Percentiles rank a stretch among this genome's conserved stretches.
Evolutionary conservation across 352 stramenopile genomes (phyloP).

Genomic region (Pythium phragmiticola): DNA sequence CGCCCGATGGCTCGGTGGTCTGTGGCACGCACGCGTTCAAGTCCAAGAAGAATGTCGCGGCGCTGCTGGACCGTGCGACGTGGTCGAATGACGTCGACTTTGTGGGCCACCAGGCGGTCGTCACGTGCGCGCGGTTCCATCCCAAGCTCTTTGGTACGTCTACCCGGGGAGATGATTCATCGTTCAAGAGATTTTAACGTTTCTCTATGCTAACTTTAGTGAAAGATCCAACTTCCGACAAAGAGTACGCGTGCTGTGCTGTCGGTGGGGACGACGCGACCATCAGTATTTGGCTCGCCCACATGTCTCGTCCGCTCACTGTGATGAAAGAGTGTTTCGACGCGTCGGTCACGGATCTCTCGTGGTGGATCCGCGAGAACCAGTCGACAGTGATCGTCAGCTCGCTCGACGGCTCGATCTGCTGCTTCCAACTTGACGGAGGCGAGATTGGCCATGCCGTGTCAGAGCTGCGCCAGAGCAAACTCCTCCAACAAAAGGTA

Average conservation of each 20-base stretch:
- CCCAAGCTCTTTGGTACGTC: constrained; percentile 65
- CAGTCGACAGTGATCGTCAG: constrained; percentile 64
- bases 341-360: constrained; percentile 76
- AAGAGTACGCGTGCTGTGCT: constrained; percentile 84
- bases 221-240: constrained; percentile 52
- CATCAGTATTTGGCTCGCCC: constrained; percentile 83
- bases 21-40: constrained; percentile 84
- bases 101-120: constrained; percentile 75
- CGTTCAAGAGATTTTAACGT: background rate
- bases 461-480: constrained; percentile 72
- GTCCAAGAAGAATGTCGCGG: constrained; percentile 86
- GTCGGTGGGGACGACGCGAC: constrained; percentile 81
- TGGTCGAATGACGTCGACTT: constrained; percentile 88
- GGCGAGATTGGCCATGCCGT: constrained; percentile 72
- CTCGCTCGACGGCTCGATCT: constrained; percentile 82
- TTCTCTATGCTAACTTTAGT: constrained; percentile 27
- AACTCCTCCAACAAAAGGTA: constrained; percentile 73
- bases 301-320: constrained; percentile 68
- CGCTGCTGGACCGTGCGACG: constrained; percentile 67
- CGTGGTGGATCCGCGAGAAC: constrained; percentile 48
- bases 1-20: constrained; percentile 74
- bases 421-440: constrained; percentile 72
- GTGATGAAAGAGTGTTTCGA: constrained; percentile 87
- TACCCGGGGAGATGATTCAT: background rate
- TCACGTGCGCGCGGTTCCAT: constrained; percentile 84